Percentiles rank a stretch among this genome's conserved stretches.
Evolutionary conservation across 2,329 filamentous ascomycete genomes (phyloP).

Genomic region (Venturia pyrina): DNA sequence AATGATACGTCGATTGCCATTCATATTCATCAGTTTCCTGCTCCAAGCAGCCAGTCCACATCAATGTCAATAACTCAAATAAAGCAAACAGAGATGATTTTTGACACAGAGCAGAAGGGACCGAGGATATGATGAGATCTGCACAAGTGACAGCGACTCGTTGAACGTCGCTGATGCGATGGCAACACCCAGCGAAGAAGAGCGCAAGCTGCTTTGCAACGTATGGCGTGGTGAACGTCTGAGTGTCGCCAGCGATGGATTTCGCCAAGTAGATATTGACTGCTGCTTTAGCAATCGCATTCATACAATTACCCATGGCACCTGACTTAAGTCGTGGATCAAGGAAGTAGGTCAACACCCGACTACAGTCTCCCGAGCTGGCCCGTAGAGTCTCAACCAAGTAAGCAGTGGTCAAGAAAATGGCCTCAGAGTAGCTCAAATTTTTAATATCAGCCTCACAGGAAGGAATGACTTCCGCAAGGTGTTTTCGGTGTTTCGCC

Average conservation of each 20-base stretch:
- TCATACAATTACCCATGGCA: constrained; percentile 54
- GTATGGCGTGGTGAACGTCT: constrained; percentile 80
- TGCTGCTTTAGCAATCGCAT: constrained; percentile 54
- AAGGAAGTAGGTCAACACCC: constrained; percentile 84
- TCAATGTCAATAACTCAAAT: constrained; percentile 79
- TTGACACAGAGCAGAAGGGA: constrained; percentile 85
- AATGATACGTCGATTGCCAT: constrained; percentile 72
- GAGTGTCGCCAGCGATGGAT: constrained; percentile 59
- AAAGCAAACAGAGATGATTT: constrained; percentile 85
- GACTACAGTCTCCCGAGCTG: constrained; percentile 78
- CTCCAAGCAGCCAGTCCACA: constrained; percentile 93
- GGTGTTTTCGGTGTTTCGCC: constrained; percentile 66
- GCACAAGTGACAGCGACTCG: constrained; percentile 75
- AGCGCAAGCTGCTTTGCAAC: constrained; percentile 78
- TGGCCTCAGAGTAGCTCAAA: constrained; percentile 79
- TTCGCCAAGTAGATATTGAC: constrained; percentile 71
- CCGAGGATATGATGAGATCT: constrained; percentile 71
- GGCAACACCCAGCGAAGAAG: constrained; percentile 83
- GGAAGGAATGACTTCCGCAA: constrained; percentile 63
- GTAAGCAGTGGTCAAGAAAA: constrained; percentile 86
- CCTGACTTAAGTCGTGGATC: constrained; percentile 66
- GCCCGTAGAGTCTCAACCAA: constrained; percentile 83
- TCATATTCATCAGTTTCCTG: constrained; percentile 90
- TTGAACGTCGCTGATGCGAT: constrained; percentile 86
- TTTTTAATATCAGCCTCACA: constrained; percentile 70